Base-by-base conservation (phyloP, 768 basidiomycete species). In the Mycena vitilis region DNA sequence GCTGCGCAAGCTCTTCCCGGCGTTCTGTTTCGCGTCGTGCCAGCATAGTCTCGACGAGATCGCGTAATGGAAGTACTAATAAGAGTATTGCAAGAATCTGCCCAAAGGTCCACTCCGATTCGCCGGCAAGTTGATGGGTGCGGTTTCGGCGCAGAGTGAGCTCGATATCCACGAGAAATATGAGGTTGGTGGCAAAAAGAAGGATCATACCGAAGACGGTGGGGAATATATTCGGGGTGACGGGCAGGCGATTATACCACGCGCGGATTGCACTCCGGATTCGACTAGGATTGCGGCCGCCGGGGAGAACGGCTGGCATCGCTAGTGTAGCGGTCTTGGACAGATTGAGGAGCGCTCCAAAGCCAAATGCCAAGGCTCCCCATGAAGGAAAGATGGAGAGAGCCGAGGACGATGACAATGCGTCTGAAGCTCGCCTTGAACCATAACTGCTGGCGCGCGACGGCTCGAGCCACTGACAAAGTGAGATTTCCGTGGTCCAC, bases 351-450 rank as follows among this genome's bases (percentile, higher is more conserved):
- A 16, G 62, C 51, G 48, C 66, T 68, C 66, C 66, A 68, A 53
- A 68, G 60, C 66, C 60, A 68, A 36, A 68, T 18, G 0, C 65
- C 65, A 38, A 66, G 38, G 15, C 59, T 59, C 10, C 59, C 49
- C 65, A 61, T 66, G 30, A 61, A 42, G 20, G 66, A 51, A 9
- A 68, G 60, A 45, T 68, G 60, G n/a, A 62, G 45, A 20, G 66
- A 61, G 34, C 66, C 66, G 36, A 68, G 58, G 25, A 61, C 48
- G 11, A 60, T 37, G 38, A 60, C 58, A 8, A 54, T 55, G 38
- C 47, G 47, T 55, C 42, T 36, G 22, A 38, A 61, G 16, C 23
- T 34, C 40, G 37, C 37, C 54, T 38, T 42, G 40, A 44, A 45
- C 18, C 2, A 20, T 8, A 25, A 59, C 34, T 45, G 34, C 54